phyloP scores from a whole-genome alignment of 495 filamentous ascomycete genomes.

The Penicillium soppii region DNA sequence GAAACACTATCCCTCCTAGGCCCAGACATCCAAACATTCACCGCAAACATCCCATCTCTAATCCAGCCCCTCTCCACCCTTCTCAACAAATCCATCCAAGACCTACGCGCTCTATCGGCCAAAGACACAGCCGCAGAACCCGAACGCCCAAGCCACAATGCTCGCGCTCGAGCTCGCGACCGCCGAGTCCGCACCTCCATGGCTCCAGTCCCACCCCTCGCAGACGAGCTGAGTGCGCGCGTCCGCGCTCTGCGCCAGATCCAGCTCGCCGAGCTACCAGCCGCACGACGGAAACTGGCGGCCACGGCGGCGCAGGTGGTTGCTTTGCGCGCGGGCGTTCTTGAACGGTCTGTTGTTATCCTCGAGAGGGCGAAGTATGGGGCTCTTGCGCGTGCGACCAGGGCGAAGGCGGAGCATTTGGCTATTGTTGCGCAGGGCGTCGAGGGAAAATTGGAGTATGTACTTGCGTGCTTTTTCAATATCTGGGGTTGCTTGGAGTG shows the following conservation, averaged over 20 bases:
- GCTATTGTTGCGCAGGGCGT: constrained; percentile 57
- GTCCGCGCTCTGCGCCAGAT: constrained; percentile 23
- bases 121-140: not conserved
- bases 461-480: constrained; percentile 7
- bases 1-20: constrained; percentile 34
- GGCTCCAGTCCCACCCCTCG: constrained; percentile 22
- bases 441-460: constrained; percentile 51
- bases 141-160: constrained; percentile 17
- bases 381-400: constrained; percentile 53
- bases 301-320: constrained; percentile 37
- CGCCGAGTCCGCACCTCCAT: constrained; percentile 28
- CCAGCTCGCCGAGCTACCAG: constrained; percentile 36
- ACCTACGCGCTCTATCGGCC: constrained; percentile 27
- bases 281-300: constrained; percentile 36
- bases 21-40: constrained; percentile 40
- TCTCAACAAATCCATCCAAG: constrained; percentile 23
- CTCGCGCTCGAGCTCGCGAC: constrained; percentile 26
- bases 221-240: constrained; percentile 28
- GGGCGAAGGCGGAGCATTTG: constrained; percentile 56
- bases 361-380: constrained; percentile 68
- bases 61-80: constrained; percentile 25
- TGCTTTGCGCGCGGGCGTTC: constrained; percentile 26
- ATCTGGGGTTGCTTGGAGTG: not conserved
- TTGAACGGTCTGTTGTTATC: constrained; percentile 41
- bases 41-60: constrained; percentile 30